Base-by-base conservation (phyloP, 371 early-diverging fungal species). In the Mucor circinelloides region DNA sequence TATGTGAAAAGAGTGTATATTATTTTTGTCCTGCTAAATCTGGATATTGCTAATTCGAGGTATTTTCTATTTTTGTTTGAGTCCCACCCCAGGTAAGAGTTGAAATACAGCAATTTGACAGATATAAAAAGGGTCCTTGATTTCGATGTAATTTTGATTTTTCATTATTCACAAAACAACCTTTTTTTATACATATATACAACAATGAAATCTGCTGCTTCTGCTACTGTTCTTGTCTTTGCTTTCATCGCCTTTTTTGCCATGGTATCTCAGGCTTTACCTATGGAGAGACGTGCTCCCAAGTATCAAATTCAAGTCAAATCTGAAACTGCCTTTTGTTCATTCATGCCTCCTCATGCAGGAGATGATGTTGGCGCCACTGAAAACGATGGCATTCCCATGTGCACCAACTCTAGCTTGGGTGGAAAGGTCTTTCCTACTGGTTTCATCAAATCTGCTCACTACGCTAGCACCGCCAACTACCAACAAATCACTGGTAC, bases 401-500 rank as follows among this genome's bases (percentile, higher is more conserved):
- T 75, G 65, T 85, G 85, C 60, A 68, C 70, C n/a, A 42, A 62
- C 0, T 13, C 60, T 12, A 65, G 66, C 3, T 72, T 77, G 0
- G 74, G 67, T 9, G 74, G 73, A 13, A 57, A 64, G 36, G 30
- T 66, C 8, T 74, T 83, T 42, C 83, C 82, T 15, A 15, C 57
- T 13, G 70, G 66, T 3, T 81, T 79, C 32, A 74, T 83, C 62
- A 66, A 67, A 21, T 70, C 79, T 4, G 69, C 75, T 32, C 77
- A 80, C 32, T 83, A 63, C 19, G 52, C 34, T 0, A 59, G 66
- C 31, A 30, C 63, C 1, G 60, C 71, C 8, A 60, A 66, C 5
- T 83, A 77, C 34, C 73, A 74, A 13, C 83, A 83, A 60, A 57
- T 77, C 38, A 83, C 81, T 12, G 83, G 84, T 13, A 71, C 19